Evolutionary conservation across 257 asterid genomes (phyloP), one percentile per base, ranked within the genome.

Genomic region (Lycium barbarum): DNA sequence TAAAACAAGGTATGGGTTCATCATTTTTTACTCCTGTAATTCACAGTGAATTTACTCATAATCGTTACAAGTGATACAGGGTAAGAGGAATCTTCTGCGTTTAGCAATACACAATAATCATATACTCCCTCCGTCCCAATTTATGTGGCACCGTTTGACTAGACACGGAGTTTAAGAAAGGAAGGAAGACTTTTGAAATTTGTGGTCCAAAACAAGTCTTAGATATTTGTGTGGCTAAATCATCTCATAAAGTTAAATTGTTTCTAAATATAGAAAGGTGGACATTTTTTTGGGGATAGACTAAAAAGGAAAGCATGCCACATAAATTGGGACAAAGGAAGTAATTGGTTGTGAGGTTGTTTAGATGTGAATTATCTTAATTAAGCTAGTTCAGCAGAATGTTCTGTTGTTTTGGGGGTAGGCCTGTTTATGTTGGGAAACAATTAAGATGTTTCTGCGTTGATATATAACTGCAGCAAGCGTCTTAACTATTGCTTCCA

Each of bases 1-100:
- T 93, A 61, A 89, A 87, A 47, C 86, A 92, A 91, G 98, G 98
- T 95, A 89, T 15, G 17, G 20, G 4, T 54, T 26, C 53, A 66
- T 49, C n/a, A 26, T 76, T 81, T 26, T 78, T 35, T 22, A 57
- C 59, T 74, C 51, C 9, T 81, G 13, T 18, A 45, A 36, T 76
- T 76, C 45, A 51, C 26, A 13, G 61, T 26, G 26, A 76, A 14
- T 7, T 53, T 76, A 7, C 22, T 76, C 49, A 76, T 53, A 51
- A 49, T 76, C 62, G 38, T 47, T 73, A 43, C 81, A 10, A 47
- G 81, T 73, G 63, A 51, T 76, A 26, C 61, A 35, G 2, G 47
- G 73, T 13, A 33, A 13, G 45, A 33, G 47, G 73, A 66, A 33
- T 2, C 13, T 66, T 66, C 1, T 0, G 3, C 18, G 36, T 66